Evolutionary conservation across 192 early-diverging fungal genomes (phyloP).

Genomic region (Phlyctochytrium bullatum): DNA sequence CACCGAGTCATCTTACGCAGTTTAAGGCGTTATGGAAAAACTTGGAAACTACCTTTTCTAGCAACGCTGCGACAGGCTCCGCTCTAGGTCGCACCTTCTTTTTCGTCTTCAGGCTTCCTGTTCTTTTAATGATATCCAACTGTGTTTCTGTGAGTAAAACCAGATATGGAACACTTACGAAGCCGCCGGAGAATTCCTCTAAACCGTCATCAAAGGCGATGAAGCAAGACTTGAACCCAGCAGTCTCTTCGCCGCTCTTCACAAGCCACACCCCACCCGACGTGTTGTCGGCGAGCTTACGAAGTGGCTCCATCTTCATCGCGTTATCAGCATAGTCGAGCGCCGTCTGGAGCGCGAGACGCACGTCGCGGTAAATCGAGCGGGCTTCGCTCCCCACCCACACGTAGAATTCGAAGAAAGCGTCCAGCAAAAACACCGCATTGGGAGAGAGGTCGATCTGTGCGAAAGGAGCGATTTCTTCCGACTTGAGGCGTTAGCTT

Average conservation of each 20-base stretch:
- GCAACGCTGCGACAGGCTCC: constrained; percentile 8
- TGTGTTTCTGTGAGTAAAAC: no score
- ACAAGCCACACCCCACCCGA: constrained; percentile 10
- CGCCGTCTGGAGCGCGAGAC: constrained; percentile 27
- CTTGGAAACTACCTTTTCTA: constrained; percentile 19
- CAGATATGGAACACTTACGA: background rate
- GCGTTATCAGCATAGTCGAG: constrained; percentile 29
- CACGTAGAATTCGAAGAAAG: constrained; percentile 34
- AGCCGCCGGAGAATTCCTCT: constrained; percentile 14
- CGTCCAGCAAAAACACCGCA: constrained; percentile 35
- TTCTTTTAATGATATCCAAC: no score
- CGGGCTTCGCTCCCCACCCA: constrained; percentile 32
- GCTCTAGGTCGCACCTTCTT: background rate
- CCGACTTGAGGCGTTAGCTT: constrained; percentile 18
- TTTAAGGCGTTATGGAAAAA: background rate
- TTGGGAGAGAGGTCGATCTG: constrained; percentile 20
- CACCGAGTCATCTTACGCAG: constrained; percentile 14
- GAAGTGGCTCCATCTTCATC: background rate
- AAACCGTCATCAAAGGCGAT: constrained; percentile 32
- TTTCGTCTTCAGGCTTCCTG: no score
- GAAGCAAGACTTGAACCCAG: constrained; percentile 34
- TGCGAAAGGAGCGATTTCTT: constrained; percentile 32
- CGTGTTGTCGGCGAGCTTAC: background rate
- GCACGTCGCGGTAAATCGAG: constrained; percentile 14
- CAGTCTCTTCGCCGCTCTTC: constrained; percentile 20